Percentiles rank a stretch among this genome's conserved stretches.
Conservation (phyloP, 371 early-diverging fungal genomes). For the Actinomortierella wolfii region DNA sequence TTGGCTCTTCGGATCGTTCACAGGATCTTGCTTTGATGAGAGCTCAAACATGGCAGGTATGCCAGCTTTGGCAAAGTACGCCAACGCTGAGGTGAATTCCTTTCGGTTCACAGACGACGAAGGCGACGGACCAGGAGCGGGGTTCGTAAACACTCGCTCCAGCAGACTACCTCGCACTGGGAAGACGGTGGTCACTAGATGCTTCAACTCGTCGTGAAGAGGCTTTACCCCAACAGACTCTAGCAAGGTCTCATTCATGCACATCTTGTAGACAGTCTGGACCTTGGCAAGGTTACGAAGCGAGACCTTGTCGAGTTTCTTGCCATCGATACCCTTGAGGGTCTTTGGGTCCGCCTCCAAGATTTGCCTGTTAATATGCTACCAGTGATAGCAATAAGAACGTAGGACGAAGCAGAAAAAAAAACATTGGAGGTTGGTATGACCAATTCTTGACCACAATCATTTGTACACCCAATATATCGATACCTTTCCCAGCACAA, state of each 20-base stretch:
- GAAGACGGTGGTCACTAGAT: constrained; percentile 30
- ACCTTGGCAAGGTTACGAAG: constrained; percentile 58
- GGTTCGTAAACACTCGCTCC: no score
- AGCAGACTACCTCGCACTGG: constrained; percentile 16
- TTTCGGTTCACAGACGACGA: not conserved
- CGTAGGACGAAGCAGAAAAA: no score
- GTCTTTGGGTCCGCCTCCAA: no score
- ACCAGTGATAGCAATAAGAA: constrained; percentile 9
- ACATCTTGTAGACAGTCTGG: constrained; percentile 53
- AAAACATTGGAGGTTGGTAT: no score
- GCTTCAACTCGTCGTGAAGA: constrained; percentile 47
- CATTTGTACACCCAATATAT: no score
- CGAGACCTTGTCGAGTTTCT: constrained; percentile 19
- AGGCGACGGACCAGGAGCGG: not conserved
- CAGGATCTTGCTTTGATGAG: no score
- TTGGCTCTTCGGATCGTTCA: no score
- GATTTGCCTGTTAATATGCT: no score
- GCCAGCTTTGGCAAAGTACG: constrained; percentile 24
- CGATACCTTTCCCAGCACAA: no score
- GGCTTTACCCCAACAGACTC: constrained; percentile 52
- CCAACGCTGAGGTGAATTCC: constrained; percentile 16
- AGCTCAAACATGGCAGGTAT: constrained; percentile 9
- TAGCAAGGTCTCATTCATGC: constrained; percentile 61
- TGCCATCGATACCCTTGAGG: no score
- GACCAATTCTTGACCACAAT: no score